Percentiles rank a stretch among this genome's conserved stretches.
These are phyloP conservation scores for Solanum ossicruentum DNA, from an alignment of 257 asterid species.

Conservation along the genomic window DNA sequence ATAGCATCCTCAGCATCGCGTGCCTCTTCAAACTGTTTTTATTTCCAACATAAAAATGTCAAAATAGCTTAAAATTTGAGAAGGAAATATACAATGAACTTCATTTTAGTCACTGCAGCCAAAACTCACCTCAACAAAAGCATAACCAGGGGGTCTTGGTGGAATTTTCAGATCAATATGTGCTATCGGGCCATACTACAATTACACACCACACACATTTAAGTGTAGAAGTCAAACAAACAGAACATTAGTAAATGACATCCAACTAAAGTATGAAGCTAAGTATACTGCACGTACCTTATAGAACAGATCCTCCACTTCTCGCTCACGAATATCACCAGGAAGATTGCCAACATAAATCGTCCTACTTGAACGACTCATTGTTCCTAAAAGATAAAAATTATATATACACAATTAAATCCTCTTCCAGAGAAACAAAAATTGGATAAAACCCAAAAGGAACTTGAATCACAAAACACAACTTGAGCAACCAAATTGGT, in stretches of 20 bases:
- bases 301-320: constrained; percentile 91
- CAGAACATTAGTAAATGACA: neutral
- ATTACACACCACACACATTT: neutral
- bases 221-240: neutral
- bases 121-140: constrained; percentile 77
- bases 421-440: neutral
- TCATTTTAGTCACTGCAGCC: neutral
- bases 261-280: neutral
- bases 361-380: constrained; percentile 98
- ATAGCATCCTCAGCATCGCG: constrained; percentile 99
- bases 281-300: constrained; percentile 31
- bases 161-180: constrained; percentile 92
- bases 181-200: constrained; percentile 86
- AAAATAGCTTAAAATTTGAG: neutral
- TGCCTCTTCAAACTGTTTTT: constrained; percentile 77
- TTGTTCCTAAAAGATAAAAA: constrained; percentile 11
- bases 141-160: constrained; percentile 98
- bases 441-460: neutral
- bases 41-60: neutral
- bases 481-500: neutral
- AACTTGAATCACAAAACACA: neutral
- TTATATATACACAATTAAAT: neutral
- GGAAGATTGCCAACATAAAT: constrained; percentile 98
- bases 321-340: constrained; percentile 92
- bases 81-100: neutral